Base-by-base conservation (phyloP, 2,329 filamentous ascomycete genomes). In the Arachnomyces sp. region DNA sequence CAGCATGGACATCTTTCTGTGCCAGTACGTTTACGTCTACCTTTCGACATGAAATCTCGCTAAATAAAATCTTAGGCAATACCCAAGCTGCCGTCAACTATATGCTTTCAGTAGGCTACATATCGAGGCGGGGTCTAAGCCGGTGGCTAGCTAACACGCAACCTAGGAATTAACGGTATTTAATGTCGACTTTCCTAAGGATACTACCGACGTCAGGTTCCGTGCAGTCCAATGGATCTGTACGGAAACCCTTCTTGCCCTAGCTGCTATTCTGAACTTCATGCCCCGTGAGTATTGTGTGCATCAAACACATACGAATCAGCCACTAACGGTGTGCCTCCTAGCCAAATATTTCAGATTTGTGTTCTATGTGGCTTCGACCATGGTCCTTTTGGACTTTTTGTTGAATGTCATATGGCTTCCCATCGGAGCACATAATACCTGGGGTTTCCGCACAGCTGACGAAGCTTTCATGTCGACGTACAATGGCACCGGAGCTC, bases 191-290 rank as follows among this genome's bases (percentile, higher is more conserved):
- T 78, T 77, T 36, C 68, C 74, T 0, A 72, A 70, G 1, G 72
- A 77, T 42, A 52, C 65, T 2, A 63, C 56, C n/a, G 60, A 66
- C 47, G 64, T 78, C 53, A 74, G 73, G 45, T 79, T 79, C 49
- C 68, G 76, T 12, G 73, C 74, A 3, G 71, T 79, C 0, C 75
- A 79, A 53, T 79, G 75, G 76, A 75, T 76, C 18, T 70, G 71
- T 39, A 71, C 74, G 1, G 72, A 75, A 47, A 44, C 73, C 1
- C 50, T 76, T 37, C 61, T 76, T 1, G 70, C 67, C 2, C 43
- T 72, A n/a, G 70, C 71, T 12, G 66, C 65, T 2, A 50, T 73
- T 2, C 55, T 71, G 45, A 74, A 74, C 46, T 68, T 73, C 13
- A 44, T 74, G 28, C 70, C 71, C 28, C 71, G 70, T 73, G 58